These are phyloP conservation scores for Penicillium argentinense DNA, from an alignment of 495 filamentous ascomycete genomes.

Conservation along the genomic window DNA sequence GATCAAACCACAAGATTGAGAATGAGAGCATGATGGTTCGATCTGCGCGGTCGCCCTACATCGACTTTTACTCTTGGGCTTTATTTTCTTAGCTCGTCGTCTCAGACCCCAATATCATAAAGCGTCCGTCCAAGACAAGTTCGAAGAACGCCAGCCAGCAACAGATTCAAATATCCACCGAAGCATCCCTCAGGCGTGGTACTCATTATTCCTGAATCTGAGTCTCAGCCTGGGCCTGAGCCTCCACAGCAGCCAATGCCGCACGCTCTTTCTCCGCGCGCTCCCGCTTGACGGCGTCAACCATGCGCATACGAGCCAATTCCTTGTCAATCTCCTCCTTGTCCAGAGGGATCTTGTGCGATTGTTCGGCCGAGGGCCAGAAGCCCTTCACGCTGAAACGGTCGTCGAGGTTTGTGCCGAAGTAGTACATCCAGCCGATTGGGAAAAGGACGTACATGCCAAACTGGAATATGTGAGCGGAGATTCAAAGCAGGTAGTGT, in stretches of 20 bases:
- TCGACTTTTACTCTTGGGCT: too few relatives aligned
- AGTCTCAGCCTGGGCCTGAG: slow-evolving; percentile 24
- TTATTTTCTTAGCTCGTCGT: too few relatives aligned
- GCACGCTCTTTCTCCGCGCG: slow-evolving; percentile 56
- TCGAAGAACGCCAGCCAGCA: too few relatives aligned
- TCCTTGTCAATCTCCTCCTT: slow-evolving; percentile 82
- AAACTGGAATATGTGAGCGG: slow-evolving; percentile 60
- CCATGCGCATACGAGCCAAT: slow-evolving; percentile 66
- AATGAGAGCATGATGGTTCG: too few relatives aligned
- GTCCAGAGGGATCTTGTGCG: slow-evolving; percentile 86
- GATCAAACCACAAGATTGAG: too few relatives aligned
- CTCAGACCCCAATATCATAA: too few relatives aligned
- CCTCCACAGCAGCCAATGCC: slow-evolving; percentile 44
- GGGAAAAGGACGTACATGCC: slow-evolving; percentile 98
- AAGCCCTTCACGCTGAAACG: slow-evolving; percentile 87
- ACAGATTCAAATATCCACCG: too few relatives aligned
- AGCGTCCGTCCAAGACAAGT: too few relatives aligned
- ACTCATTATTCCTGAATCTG: slow-evolving; percentile 13
- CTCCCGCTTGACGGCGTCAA: slow-evolving; percentile 43
- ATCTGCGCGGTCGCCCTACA: too few relatives aligned
- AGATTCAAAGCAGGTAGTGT: too few relatives aligned
- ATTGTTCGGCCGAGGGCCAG: slow-evolving; percentile 86
- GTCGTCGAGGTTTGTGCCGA: slow-evolving; percentile 95
- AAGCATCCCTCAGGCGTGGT: too few relatives aligned
- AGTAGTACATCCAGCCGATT: slow-evolving; percentile 99